Evolutionary conservation across 2,329 filamentous ascomycete species (phyloP).

Genomic region (Orbilia brochopaga): DNA sequence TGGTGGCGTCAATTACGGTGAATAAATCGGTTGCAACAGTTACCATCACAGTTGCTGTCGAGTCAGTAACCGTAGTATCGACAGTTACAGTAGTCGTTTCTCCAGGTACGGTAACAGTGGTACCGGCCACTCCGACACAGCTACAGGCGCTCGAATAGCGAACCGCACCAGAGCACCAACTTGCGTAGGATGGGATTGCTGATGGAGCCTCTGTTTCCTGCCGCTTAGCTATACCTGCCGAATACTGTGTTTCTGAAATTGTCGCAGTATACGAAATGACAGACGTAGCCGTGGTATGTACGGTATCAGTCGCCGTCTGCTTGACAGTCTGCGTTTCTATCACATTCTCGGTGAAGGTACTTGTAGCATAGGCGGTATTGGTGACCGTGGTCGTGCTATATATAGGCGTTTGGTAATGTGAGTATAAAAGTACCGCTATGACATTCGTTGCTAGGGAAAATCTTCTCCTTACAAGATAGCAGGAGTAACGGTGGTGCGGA

Average conservation of each 20-base stretch:
- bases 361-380: slow-evolving; percentile 1
- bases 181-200: slow-evolving; percentile 54
- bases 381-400: slow-evolving; percentile 5
- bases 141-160: slow-evolving; percentile 55
- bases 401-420: not conserved
- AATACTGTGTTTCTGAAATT: slow-evolving; percentile 8
- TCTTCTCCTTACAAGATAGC: not conserved
- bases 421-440: no score
- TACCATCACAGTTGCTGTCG: slow-evolving; percentile 8
- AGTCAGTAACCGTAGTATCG: slow-evolving; percentile 7
- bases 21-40: slow-evolving; percentile 7
- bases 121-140: slow-evolving; percentile 54
- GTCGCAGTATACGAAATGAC: slow-evolving; percentile 8
- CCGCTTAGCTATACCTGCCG: slow-evolving; percentile 15
- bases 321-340: not conserved
- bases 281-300: not conserved
- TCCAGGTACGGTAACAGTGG: slow-evolving; percentile 43
- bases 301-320: slow-evolving; percentile 5
- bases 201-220: slow-evolving; percentile 40
- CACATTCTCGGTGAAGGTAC: not conserved
- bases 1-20: slow-evolving; percentile 12
- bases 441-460: not conserved
- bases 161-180: slow-evolving; percentile 51
- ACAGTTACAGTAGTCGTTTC: slow-evolving; percentile 7
- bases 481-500: not conserved